Base-by-base conservation (phyloP, 192 early-diverging fungal species). In the Fimicolochytrium jonesii region DNA sequence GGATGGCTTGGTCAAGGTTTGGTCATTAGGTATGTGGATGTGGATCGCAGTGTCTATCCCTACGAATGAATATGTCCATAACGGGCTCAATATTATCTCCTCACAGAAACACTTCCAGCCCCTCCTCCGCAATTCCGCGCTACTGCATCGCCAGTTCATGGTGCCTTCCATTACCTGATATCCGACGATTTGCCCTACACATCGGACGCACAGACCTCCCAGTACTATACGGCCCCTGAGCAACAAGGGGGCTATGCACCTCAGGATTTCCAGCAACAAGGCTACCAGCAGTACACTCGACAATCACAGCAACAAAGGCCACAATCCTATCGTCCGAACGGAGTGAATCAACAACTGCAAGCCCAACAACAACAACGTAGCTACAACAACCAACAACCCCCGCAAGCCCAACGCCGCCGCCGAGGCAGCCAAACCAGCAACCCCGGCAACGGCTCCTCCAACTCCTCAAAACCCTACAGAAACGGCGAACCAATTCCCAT, bases 1-100 rank as follows among this genome's bases (percentile, higher is more conserved):
- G 5, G 60, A 62, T 25, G 60, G 60, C 5, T 23, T 30, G 3
- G 51, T 62, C 28, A 62, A 62, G 34, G 35, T 44, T 30, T 62
- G 60, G 60, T 31, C 49, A 17, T 17, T 62, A 39, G 47, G 60
- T 62, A 51, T 6, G 60, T 52, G 18, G 29, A 4, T 44, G 15
- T 23, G 3, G 23, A 15, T 23, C 45, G 11, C 22, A 22, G 9
- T 22, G 45, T 9, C 9, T n/a, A 47, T 22, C 6, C 45, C 7
- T 15, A 23, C 25, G 26, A 6, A 30, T 32, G 30, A 48, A 15
- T 28, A 30, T 53, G 25, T 53, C 11, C 9, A 5, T 15, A 11
- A 9, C 17, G 6, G 25, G 13, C n/a, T 58, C 18, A 15, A 58
- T 1, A 13, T 2, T 1, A 1, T 17, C 43, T 26, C 28, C 13